These are phyloP conservation scores for Penicillium turbatum DNA, from an alignment of 495 filamentous ascomycete genomes.

Conservation along the genomic window DNA sequence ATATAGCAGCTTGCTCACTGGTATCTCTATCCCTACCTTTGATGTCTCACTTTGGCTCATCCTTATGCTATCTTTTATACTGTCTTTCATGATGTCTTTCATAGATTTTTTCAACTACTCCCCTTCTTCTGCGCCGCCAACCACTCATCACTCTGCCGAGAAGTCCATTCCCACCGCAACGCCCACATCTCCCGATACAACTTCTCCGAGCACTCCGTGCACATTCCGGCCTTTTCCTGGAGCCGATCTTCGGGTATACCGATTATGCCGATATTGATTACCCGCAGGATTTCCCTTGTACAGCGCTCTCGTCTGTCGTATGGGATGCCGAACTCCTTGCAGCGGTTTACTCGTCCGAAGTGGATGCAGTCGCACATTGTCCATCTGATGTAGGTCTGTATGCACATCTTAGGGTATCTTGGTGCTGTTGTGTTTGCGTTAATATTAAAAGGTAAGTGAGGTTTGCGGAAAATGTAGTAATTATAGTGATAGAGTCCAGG, in stretches of 20 bases:
- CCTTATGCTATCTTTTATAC: no score
- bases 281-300: background rate
- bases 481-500: no score
- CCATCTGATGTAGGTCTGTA: background rate
- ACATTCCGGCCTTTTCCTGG: background rate
- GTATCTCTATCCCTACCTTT: no score
- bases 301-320: background rate
- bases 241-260: background rate
- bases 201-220: background rate
- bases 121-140: background rate
- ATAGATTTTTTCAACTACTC: background rate
- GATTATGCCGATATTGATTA: background rate
- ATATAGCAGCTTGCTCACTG: no score
- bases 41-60: no score
- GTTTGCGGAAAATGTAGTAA: no score
- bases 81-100: no score
- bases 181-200: constrained; percentile 7
- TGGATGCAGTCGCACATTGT: background rate
- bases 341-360: background rate
- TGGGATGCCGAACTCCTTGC: constrained; percentile 1
- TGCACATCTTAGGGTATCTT: background rate
- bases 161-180: constrained; percentile 2
- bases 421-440: background rate
- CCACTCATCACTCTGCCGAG: constrained; percentile 5
- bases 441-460: no score